Evolutionary conservation across 2,329 filamentous ascomycete genomes (phyloP).

Genomic region (Erysiphe pulchra): DNA sequence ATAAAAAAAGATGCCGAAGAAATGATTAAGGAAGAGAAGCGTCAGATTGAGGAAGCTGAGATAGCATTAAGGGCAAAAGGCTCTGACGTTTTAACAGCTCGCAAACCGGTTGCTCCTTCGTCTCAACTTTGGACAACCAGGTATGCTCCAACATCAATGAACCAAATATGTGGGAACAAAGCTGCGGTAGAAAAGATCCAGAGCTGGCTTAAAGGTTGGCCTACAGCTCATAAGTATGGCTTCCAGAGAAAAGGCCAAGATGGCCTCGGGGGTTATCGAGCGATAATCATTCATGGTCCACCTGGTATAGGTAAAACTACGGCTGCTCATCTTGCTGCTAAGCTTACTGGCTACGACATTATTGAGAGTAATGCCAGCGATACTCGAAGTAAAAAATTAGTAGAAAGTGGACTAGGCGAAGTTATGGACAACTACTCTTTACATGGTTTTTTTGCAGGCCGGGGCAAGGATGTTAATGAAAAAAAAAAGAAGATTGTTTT

Average conservation of each 20-base stretch:
- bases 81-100: slow-evolving; percentile 15
- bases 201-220: slow-evolving; percentile 64
- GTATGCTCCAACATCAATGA: slow-evolving; percentile 66
- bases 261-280: slow-evolving; percentile 57
- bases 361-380: slow-evolving; percentile 93
- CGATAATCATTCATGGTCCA: slow-evolving; percentile 86
- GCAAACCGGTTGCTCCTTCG: slow-evolving; percentile 19
- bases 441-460: slow-evolving; percentile 67
- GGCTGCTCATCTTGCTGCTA: slow-evolving; percentile 79
- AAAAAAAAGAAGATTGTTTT: slow-evolving; percentile 82
- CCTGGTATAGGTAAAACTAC: slow-evolving; percentile 97
- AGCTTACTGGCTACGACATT: slow-evolving; percentile 77
- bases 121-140: slow-evolving; percentile 77
- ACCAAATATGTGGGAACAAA: slow-evolving; percentile 91
- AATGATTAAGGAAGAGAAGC: slow-evolving; percentile 61
- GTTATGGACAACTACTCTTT: slow-evolving; percentile 86
- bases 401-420: slow-evolving; percentile 69
- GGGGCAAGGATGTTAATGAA: slow-evolving; percentile 53
- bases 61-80: slow-evolving; percentile 15
- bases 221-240: slow-evolving; percentile 47
- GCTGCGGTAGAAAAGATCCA: slow-evolving; percentile 70
- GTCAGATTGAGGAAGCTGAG: slow-evolving; percentile 22
- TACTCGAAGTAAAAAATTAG: slow-evolving; percentile 80
- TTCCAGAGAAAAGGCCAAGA: slow-evolving; percentile 70
- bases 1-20: slow-evolving; percentile 56